Conservation (phyloP, 163 green algal species). For the Chloromonas sp. region DNA sequence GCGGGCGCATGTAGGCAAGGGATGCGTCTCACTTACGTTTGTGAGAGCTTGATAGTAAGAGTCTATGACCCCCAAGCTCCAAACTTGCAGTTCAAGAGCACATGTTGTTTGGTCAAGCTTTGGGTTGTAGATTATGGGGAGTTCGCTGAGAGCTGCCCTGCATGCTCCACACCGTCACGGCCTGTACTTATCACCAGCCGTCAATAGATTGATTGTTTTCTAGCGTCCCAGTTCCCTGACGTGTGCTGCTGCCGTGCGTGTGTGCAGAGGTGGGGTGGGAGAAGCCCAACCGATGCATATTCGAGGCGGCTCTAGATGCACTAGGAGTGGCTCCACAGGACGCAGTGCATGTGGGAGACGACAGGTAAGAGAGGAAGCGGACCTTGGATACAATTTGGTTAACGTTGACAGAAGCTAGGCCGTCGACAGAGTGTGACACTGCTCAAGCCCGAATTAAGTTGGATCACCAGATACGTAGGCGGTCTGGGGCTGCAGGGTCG, state of each 20-base stretch:
- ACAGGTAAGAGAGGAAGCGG: constrained; percentile 23
- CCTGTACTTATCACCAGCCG: too few species aligned
- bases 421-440: too few species aligned
- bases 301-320: constrained; percentile 52
- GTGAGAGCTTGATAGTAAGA: background rate
- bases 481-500: too few species aligned
- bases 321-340: constrained; percentile 45
- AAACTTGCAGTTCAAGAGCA: background rate
- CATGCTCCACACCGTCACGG: background rate
- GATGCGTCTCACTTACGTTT: background rate
- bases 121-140: background rate
- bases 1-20: background rate
- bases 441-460: too few species aligned
- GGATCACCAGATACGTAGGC: too few species aligned
- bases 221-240: too few species aligned
- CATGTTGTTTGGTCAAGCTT: background rate
- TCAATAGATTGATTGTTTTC: too few species aligned
- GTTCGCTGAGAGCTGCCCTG: background rate
- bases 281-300: constrained; percentile 80
- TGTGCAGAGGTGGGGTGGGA: constrained; percentile 57
- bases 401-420: too few species aligned
- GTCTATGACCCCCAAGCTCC: background rate
- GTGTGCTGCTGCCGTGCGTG: background rate
- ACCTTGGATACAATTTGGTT: too few species aligned
- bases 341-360: constrained; percentile 68